Percentiles rank a stretch among this genome's conserved stretches.
These are phyloP conservation scores for Neurospora sp. DNA, from an alignment of 495 filamentous ascomycete genomes.

Conservation along the genomic window DNA sequence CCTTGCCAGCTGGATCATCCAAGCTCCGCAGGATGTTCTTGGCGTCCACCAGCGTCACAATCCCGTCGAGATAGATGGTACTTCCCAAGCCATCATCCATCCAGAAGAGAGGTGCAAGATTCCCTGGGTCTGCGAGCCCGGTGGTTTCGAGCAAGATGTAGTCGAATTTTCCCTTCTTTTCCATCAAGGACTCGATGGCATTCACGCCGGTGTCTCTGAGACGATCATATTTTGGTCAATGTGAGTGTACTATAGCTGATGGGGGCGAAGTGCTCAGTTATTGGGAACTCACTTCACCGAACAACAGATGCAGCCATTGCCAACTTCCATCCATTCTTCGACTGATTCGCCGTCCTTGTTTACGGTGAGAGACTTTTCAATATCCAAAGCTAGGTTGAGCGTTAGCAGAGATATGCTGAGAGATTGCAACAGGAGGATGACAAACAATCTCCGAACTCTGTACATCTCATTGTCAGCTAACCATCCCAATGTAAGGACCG, in stretches of 20 bases:
- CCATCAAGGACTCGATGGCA: conserved; percentile 95
- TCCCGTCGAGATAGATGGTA: conserved; percentile 90
- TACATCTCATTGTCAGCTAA: neutral
- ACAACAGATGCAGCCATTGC: conserved; percentile 97
- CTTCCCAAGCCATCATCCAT: conserved; percentile 90
- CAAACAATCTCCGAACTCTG: conserved; percentile 93
- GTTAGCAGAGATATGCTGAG: conserved; percentile 12
- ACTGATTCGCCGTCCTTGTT: conserved; percentile 76
- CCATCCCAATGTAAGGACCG: neutral
- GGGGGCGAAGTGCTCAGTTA: neutral
- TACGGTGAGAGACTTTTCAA: conserved; percentile 87
- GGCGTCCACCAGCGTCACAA: conserved; percentile 92
- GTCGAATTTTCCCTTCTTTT: conserved; percentile 85
- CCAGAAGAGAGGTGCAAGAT: conserved; percentile 94
- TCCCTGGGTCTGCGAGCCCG: conserved; percentile 89
- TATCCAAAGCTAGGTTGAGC: conserved; percentile 59
- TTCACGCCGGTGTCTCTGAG: conserved; percentile 77
- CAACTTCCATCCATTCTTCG: conserved; percentile 90
- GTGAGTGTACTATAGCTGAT: neutral
- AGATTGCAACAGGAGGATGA: neutral
- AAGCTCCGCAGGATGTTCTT: conserved; percentile 78
- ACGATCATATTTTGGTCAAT: neutral
- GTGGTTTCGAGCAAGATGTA: conserved; percentile 98
- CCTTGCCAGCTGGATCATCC: conserved; percentile 59
- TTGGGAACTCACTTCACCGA: conserved; percentile 67